Conservation (phyloP, 2,329 filamentous ascomycete species). For the Chrysoporthe cubensis region DNA sequence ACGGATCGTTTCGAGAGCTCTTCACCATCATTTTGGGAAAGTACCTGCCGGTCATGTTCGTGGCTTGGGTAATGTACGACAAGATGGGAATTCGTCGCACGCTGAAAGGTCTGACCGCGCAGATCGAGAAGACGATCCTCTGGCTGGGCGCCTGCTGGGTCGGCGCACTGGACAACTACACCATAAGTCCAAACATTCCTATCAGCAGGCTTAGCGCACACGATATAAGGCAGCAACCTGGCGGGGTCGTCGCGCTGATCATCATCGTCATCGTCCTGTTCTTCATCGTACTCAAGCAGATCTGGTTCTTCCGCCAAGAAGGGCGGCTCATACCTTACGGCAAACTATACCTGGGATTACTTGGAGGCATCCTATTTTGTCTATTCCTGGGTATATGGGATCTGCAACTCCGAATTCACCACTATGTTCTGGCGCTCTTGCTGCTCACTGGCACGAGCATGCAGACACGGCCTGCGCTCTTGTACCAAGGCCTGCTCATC, state of each 20-base stretch:
- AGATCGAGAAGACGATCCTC: constrained; percentile 86
- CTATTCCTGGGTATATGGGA: constrained; percentile 67
- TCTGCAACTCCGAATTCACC: constrained; percentile 86
- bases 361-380: constrained; percentile 68
- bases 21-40: constrained; percentile 79
- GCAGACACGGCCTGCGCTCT: constrained; percentile 80
- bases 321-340: constrained; percentile 79
- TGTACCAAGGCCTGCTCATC: constrained; percentile 88
- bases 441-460: constrained; percentile 87
- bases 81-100: constrained; percentile 78
- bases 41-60: constrained; percentile 85
- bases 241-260: constrained; percentile 80
- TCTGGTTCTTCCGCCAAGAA: constrained; percentile 85
- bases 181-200: constrained; percentile 83
- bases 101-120: constrained; percentile 73
- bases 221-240: constrained; percentile 86
- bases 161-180: constrained; percentile 91
- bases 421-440: constrained; percentile 88
- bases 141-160: constrained; percentile 93
- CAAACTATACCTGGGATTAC: constrained; percentile 73
- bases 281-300: constrained; percentile 71
- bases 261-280: constrained; percentile 75
- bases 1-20: constrained; percentile 68
- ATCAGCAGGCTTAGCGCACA: constrained; percentile 90
- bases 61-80: constrained; percentile 84